Percentiles rank a stretch among this genome's conserved stretches.
phyloP scores from a whole-genome alignment of 108 stramenopile genomes.

The Nitzschia sp. region DNA sequence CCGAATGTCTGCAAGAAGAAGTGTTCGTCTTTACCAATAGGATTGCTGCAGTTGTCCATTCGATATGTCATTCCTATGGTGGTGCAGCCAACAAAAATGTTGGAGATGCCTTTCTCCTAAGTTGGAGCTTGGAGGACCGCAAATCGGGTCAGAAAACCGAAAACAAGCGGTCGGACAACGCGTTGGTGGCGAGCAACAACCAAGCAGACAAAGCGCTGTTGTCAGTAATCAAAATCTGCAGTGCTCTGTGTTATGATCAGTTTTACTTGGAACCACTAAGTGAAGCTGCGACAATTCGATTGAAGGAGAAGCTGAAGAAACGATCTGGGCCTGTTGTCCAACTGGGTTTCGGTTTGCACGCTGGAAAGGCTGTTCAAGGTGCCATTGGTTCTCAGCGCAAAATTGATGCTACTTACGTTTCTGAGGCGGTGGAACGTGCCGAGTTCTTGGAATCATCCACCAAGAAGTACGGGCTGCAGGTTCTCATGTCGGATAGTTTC shows the following conservation, averaged over 20 bases:
- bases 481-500: slow-evolving; percentile 85
- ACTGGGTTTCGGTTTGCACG: slow-evolving; percentile 88
- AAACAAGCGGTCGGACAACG: slow-evolving; percentile 9
- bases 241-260: slow-evolving; percentile 60
- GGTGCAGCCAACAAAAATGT: slow-evolving; percentile 93
- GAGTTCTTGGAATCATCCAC: slow-evolving; percentile 86
- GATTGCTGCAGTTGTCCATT: slow-evolving; percentile 86
- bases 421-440: slow-evolving; percentile 79
- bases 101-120: slow-evolving; percentile 90
- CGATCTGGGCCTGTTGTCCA: slow-evolving; percentile 70
- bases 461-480: slow-evolving; percentile 75
- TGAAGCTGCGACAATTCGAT: slow-evolving; percentile 44
- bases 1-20: slow-evolving; percentile 88
- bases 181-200: slow-evolving; percentile 41
- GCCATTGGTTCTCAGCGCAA: slow-evolving; percentile 89
- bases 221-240: slow-evolving; percentile 70
- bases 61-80: slow-evolving; percentile 58
- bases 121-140: slow-evolving; percentile 71
- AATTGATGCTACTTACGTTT: slow-evolving; percentile 90
- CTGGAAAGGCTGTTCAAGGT: slow-evolving; percentile 92
- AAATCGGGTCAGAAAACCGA: neutral
- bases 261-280: slow-evolving; percentile 66
- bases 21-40: slow-evolving; percentile 92
- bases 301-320: slow-evolving; percentile 58
- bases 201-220: slow-evolving; percentile 78